These are phyloP conservation scores for Cardamine resedifolia DNA, from an alignment of 345 rosid species.

Conservation along the genomic window DNA sequence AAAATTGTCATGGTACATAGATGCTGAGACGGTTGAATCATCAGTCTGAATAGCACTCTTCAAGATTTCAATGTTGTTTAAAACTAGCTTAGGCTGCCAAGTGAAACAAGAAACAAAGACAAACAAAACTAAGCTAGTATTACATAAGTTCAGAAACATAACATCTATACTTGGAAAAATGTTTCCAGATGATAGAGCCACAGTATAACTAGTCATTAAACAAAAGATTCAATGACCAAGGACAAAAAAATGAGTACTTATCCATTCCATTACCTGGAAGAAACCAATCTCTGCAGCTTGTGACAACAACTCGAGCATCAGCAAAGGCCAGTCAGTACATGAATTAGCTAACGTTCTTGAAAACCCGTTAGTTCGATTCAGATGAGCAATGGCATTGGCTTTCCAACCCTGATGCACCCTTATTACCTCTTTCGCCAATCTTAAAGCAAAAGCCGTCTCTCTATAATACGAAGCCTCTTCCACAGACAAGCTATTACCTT, in stretches of 20 bases:
- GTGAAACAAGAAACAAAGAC: slow-evolving; percentile 26
- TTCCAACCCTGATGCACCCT: slow-evolving; percentile 69
- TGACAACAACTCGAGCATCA: slow-evolving; percentile 88
- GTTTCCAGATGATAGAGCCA: neutral
- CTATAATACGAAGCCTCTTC: slow-evolving; percentile 83
- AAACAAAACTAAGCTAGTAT: slow-evolving; percentile 7
- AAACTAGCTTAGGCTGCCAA: slow-evolving; percentile 93
- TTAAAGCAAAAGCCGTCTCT: slow-evolving; percentile 69
- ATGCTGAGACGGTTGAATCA: slow-evolving; percentile 55
- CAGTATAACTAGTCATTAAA: slow-evolving; percentile 2
- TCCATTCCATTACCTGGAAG: slow-evolving; percentile 62
- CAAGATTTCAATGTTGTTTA: slow-evolving; percentile 88
- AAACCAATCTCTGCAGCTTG: slow-evolving; percentile 85
- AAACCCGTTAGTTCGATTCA: slow-evolving; percentile 69
- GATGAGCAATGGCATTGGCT: slow-evolving; percentile 74
- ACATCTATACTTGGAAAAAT: neutral
- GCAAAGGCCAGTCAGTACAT: slow-evolving; percentile 86
- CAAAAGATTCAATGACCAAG: neutral
- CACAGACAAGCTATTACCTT: slow-evolving; percentile 53
- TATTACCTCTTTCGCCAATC: slow-evolving; percentile 82
- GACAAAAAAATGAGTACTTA: neutral
- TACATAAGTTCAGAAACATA: neutral
- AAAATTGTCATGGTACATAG: slow-evolving; percentile 91
- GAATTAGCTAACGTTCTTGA: slow-evolving; percentile 86
- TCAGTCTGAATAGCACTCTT: slow-evolving; percentile 63